A percentile compares a stretch with the other conserved stretches of the same genome.
phyloP scores from a whole-genome alignment of 202 grass and related monocot species.

The Hordeum pubiflorum region DNA sequence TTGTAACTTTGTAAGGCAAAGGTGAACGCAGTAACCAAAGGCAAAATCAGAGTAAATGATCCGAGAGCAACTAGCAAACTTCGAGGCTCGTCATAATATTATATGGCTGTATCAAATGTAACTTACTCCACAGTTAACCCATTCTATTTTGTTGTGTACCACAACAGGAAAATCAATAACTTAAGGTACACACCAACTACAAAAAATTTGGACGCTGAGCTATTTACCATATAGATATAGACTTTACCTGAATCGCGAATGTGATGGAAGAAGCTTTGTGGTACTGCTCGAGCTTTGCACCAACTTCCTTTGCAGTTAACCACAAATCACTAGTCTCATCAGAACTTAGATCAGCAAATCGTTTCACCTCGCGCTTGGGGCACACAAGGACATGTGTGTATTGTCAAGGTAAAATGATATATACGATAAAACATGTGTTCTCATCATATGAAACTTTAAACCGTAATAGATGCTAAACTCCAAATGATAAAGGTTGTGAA shows the following conservation, averaged over 20 bases:
- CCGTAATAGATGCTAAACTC: not conserved
- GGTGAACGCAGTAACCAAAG: not conserved
- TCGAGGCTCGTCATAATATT: not conserved
- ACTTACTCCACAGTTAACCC: not conserved
- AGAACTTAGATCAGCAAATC: constrained; percentile 67
- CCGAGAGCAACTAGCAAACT: not conserved
- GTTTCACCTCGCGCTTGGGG: constrained; percentile 71
- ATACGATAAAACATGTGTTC: not conserved
- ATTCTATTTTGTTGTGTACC: not conserved
- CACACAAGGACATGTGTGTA: constrained; percentile 80
- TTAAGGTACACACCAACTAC: not conserved
- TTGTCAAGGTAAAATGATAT: constrained; percentile 47
- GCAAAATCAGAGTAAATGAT: not conserved
- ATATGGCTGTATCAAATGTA: not conserved
- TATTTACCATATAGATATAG: not conserved
- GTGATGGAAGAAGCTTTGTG: constrained; percentile 85
- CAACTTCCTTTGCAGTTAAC: constrained; percentile 46
- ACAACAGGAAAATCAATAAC: not conserved
- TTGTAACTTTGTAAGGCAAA: not conserved
- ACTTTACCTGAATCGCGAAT: constrained; percentile 70
- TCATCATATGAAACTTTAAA: not conserved
- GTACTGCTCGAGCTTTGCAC: constrained; percentile 24
- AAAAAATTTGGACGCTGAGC: not conserved
- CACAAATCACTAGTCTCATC: constrained; percentile 81
- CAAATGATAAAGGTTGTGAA: not conserved